A percentile compares a stretch with the other conserved stretches of the same genome.
Evolutionary conservation across 345 rosid genomes (phyloP).

Genomic region (Salix purpurea): DNA sequence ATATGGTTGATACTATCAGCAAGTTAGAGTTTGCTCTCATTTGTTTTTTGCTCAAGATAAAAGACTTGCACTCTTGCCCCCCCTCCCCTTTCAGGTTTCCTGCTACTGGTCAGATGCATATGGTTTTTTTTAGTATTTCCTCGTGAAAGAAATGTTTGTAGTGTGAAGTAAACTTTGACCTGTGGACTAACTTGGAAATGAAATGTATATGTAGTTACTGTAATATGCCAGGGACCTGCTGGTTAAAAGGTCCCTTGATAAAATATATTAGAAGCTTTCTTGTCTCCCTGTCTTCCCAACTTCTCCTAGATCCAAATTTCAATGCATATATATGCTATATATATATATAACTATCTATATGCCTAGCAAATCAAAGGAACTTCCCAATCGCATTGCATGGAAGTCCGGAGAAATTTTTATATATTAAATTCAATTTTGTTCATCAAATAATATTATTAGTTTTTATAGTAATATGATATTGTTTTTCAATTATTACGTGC

Average conservation of each 20-base stretch:
- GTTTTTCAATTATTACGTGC: too few species aligned
- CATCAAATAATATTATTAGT: too few species aligned
- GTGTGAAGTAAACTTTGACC: neutral
- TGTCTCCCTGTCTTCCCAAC: too few species aligned
- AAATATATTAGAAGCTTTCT: neutral
- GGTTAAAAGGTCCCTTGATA: neutral
- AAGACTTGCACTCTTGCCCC: neutral
- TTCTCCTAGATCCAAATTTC: too few species aligned
- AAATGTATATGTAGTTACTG: neutral
- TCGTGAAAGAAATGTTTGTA: neutral
- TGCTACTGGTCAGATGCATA: neutral
- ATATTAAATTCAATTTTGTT: too few species aligned
- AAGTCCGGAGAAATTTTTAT: too few species aligned
- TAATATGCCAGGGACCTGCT: neutral
- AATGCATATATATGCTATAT: too few species aligned
- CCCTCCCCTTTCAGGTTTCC: neutral
- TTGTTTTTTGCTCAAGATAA: neutral
- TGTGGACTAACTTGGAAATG: neutral
- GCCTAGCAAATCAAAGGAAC: too few species aligned
- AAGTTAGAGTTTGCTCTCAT: neutral
- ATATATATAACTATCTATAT: too few species aligned
- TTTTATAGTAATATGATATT: too few species aligned
- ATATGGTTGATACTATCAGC: neutral
- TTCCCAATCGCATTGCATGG: too few species aligned
- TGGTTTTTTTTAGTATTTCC: neutral